Percentiles rank a stretch among this genome's conserved stretches.
These are phyloP conservation scores for Tetrapyrgos nigripes DNA, from an alignment of 1,284 basidiomycete genomes.

Conservation along the genomic window DNA sequence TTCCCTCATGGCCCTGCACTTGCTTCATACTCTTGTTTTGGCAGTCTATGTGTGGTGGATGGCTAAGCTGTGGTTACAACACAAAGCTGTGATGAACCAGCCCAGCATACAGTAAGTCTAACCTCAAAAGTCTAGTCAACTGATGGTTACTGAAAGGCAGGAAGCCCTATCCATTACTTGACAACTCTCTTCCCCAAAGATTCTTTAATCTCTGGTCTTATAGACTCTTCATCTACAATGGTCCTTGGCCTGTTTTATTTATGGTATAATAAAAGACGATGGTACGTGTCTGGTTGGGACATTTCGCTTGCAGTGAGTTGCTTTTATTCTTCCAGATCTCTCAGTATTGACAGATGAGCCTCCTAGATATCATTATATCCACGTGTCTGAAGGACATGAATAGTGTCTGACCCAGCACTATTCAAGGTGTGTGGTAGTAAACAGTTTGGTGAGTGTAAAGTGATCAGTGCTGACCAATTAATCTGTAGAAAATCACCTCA, in stretches of 20 bases:
- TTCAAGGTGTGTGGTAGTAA: neutral
- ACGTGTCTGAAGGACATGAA: neutral
- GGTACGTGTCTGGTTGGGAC: neutral
- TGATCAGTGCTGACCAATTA: neutral
- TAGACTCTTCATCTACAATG: neutral
- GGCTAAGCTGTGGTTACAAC: no score
- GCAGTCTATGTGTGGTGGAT: no score
- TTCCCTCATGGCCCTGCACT: no score
- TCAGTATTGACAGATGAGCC: neutral
- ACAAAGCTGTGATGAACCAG: no score
- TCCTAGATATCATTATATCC: neutral
- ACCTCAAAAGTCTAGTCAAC: no score
- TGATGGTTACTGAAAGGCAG: no score
- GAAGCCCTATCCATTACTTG: neutral
- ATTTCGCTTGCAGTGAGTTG: neutral
- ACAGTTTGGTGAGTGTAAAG: neutral
- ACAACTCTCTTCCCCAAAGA: neutral
- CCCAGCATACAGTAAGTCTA: no score
- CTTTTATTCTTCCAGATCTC: neutral
- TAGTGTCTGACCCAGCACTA: neutral
- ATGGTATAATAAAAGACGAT: neutral
- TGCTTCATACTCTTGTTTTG: no score
- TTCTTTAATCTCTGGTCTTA: neutral
- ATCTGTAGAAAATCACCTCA: neutral
- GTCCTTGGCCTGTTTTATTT: neutral